Evolutionary conservation across 2,329 filamentous ascomycete genomes (phyloP), one percentile per base, ranked within the genome.

Genomic region (Raffaelea arxii): DNA sequence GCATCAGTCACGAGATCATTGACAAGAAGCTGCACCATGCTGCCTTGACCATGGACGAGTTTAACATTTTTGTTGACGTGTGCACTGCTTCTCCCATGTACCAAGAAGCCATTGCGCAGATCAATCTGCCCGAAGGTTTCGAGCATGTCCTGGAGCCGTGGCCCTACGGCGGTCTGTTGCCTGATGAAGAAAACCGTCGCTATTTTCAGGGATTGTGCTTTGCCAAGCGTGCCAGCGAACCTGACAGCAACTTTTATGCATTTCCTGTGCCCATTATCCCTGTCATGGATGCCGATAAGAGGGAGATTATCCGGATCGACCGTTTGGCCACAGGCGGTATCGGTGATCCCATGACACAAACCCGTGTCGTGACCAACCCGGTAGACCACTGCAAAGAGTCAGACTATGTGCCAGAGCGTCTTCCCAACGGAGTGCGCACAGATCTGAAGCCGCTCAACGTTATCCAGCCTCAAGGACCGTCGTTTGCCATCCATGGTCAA

Each of bases 201-300:
- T 43, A 38, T 12, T 38, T 39, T 16, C 43, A 45, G 32, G 35
- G 43, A 6, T 36, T 45, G 5, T 67, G 53, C 62, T 67, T 59
- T 55, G 65, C 4, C 36, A 44, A 37, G 16, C 41, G 35, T 11
- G 22, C 61, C 0, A 57, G 64, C 0, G 62, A 72, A 25, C 57
- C 59, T 0, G 72, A 77, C 46, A 66, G 72, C 27, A 78, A 78
- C 53, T 71, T 74, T 57, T 78, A 78, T 52, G 74, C 74, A 2
- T 77, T 76, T 45, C 75, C 75, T 0, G 61, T 78, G 4, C 68
- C 76, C 47, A 62, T 78, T 19, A 69, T 65, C 38, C 69, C 71
- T 11, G 72, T 77, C 53, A 67, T 72, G 51, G 57, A 69, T 1
- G 60, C 77, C 2, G 51, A 69, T 25, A 70, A 77, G 4, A 69